Conservation (phyloP, 2,329 filamentous ascomycete species). For the Fusarium sp. region DNA sequence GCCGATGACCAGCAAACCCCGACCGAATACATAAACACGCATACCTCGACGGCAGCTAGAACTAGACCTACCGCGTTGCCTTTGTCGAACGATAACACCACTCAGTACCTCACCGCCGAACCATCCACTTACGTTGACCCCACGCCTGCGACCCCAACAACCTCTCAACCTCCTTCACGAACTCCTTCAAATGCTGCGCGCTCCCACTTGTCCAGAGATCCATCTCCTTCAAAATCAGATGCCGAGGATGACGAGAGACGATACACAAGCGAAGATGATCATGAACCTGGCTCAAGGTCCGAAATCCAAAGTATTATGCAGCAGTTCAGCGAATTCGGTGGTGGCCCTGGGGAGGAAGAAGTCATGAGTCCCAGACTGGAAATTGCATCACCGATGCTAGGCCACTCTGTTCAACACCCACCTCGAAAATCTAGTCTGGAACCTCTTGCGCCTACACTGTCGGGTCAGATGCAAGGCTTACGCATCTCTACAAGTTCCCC, state of each 20-base stretch:
- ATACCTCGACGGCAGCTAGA: constrained; percentile 64
- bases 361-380: constrained; percentile 93
- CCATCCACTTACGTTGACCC: constrained; percentile 67
- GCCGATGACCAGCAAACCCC: constrained; percentile 30
- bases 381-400: constrained; percentile 82
- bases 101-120: constrained; percentile 63
- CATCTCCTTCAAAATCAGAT: constrained; percentile 66
- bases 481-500: constrained; percentile 58
- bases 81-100: constrained; percentile 53
- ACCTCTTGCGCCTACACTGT: constrained; percentile 68
- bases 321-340: constrained; percentile 84
- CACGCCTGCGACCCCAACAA: constrained; percentile 68
- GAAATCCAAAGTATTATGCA: constrained; percentile 99
- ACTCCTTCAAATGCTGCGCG: constrained; percentile 68
- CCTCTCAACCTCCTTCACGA: constrained; percentile 70
- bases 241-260: constrained; percentile 70
- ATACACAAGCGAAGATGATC: constrained; percentile 71
- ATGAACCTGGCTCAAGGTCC: constrained; percentile 77
- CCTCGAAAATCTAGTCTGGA: constrained; percentile 90
- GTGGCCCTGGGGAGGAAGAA: constrained; percentile 80
- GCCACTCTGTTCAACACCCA: constrained; percentile 77
- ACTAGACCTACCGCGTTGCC: constrained; percentile 61
- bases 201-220: constrained; percentile 59
- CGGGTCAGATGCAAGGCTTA: constrained; percentile 62
- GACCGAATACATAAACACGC: constrained; percentile 47